phyloP scores from a whole-genome alignment of 2,329 filamentous ascomycete species.

The Colletotrichum truncatum region DNA sequence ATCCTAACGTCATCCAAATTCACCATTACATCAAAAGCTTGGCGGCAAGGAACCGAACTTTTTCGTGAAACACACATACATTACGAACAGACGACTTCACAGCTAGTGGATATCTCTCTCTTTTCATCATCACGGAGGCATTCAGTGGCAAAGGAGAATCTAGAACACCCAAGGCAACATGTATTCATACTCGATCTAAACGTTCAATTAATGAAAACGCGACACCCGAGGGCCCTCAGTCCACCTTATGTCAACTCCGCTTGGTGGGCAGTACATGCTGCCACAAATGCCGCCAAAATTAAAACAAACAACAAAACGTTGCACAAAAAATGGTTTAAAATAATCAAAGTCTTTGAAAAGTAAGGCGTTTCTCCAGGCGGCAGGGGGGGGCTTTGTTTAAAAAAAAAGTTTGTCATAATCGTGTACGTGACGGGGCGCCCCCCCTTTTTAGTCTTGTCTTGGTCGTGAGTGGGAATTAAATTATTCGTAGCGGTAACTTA shows the following conservation, averaged over 20 bases:
- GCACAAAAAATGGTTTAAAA: neutral
- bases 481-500: neutral
- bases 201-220: conserved; percentile 10
- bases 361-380: neutral
- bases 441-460: neutral
- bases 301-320: neutral
- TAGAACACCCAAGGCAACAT: conserved; percentile 1
- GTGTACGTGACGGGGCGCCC: neutral
- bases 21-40: too few relatives aligned
- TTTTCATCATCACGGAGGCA: neutral
- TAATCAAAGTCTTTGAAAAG: neutral
- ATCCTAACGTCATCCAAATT: too few relatives aligned
- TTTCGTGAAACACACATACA: neutral
- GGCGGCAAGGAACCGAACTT: neutral
- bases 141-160: neutral
- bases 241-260: conserved; percentile 13
- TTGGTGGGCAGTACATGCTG: neutral
- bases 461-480: conserved; percentile 16
- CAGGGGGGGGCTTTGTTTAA: neutral
- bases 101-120: too few relatives aligned
- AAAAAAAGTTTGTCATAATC: neutral
- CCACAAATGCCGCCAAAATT: conserved; percentile 24
- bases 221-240: conserved; percentile 1
- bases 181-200: conserved; percentile 23
- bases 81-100: too few relatives aligned